Conservation (phyloP, 129 eudicot genomes). For the Pseudognaphalium luteoalbum region DNA sequence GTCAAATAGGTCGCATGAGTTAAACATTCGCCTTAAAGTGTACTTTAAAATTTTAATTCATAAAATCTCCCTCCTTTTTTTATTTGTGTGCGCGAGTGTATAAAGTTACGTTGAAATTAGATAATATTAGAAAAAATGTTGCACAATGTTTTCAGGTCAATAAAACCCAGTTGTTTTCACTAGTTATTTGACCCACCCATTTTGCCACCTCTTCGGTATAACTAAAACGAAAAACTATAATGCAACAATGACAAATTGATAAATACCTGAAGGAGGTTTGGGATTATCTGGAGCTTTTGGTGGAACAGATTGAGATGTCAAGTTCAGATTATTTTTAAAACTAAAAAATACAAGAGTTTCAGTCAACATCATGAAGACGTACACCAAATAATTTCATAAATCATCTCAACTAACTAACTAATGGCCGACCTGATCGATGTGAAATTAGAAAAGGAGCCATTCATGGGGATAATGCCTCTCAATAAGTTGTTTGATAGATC, state of each 20-base stretch:
- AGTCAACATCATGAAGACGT: background rate
- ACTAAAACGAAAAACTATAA: background rate
- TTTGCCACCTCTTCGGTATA: background rate
- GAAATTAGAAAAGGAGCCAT: conserved; percentile 71
- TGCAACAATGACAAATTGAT: background rate
- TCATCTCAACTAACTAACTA: background rate
- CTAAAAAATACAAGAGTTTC: conserved; percentile 7
- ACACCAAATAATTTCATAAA: background rate
- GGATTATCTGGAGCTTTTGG: conserved; percentile 52
- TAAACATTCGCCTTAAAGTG: no score
- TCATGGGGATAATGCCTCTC: conserved; percentile 56
- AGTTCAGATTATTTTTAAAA: conserved; percentile 5
- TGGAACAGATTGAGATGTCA: conserved; percentile 35
- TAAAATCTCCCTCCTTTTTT: no score
- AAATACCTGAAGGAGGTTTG: conserved; percentile 47
- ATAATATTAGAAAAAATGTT: no score
- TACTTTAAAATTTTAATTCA: no score
- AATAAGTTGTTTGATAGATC: conserved; percentile 69
- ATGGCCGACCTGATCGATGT: conserved; percentile 43
- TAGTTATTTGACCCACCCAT: no score
- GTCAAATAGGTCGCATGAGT: no score
- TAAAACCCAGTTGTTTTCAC: no score
- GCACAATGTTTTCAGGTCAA: no score
- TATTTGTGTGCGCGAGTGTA: no score
- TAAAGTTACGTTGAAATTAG: no score